Conservation (phyloP, 768 basidiomycete species). For the Panaeolus cyanescens region DNA sequence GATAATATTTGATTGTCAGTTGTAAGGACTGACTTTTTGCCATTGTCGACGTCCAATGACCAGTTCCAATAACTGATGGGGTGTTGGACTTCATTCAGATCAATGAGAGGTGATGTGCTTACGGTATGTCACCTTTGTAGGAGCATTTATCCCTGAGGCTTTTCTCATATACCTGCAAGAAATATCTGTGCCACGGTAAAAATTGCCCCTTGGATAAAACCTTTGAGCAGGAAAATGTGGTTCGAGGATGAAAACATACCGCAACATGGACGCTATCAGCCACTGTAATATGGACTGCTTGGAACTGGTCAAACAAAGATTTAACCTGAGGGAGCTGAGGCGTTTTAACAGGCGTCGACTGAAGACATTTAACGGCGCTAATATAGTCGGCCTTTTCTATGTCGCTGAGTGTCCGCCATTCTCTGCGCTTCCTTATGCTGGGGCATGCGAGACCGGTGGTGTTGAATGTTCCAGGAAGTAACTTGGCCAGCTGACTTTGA, state of each 20-base stretch:
- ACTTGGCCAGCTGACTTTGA: neutral
- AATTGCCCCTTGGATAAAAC: conserved; percentile 30
- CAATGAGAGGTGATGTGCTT: conserved; percentile 13
- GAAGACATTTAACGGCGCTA: conserved; percentile 33
- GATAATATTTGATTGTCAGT: neutral
- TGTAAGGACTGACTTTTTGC: conserved; percentile 16
- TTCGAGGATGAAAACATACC: conserved; percentile 21
- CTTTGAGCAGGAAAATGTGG: neutral
- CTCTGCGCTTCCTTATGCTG: neutral
- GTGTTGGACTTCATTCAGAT: too few relatives aligned
- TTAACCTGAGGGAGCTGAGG: conserved; percentile 19
- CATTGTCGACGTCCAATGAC: conserved; percentile 33
- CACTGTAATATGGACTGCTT: conserved; percentile 33
- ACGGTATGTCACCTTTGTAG: conserved; percentile 37
- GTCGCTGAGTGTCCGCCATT: conserved; percentile 27
- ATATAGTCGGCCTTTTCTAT: conserved; percentile 31
- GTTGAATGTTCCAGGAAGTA: neutral
- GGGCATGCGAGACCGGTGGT: neutral
- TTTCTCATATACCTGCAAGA: conserved; percentile 29
- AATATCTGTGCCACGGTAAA: conserved; percentile 38
- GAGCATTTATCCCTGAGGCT: conserved; percentile 36
- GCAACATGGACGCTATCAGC: conserved; percentile 32
- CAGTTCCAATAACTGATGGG: conserved; percentile 40
- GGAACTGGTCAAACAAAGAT: conserved; percentile 42
- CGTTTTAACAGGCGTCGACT: conserved; percentile 26